Conservation (phyloP, 148 eudicot genomes). For the Nyssa sinensis region DNA sequence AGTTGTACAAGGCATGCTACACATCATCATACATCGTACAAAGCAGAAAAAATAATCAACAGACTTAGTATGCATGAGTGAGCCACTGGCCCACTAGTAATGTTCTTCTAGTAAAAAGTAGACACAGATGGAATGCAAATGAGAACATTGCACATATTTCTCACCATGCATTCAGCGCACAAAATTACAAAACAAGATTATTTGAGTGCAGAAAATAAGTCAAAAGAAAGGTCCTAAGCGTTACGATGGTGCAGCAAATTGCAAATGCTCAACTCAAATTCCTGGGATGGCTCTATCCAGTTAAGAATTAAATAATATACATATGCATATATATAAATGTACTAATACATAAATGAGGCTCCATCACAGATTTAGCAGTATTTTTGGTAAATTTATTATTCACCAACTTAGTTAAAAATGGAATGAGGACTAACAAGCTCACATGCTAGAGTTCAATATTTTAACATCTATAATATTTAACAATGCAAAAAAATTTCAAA, state of each 20-base stretch:
- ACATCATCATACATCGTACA: too few species aligned
- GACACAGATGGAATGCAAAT: too few species aligned
- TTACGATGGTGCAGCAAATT: not conserved
- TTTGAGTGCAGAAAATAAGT: not conserved
- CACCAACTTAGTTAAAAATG: not conserved
- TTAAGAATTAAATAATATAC: not conserved
- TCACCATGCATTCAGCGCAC: not conserved
- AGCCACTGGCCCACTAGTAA: too few species aligned
- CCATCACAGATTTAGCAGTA: not conserved
- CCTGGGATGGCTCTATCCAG: not conserved
- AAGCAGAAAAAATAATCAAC: too few species aligned
- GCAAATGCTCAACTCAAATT: not conserved
- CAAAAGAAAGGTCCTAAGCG: not conserved
- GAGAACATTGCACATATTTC: not conserved
- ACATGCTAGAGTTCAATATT: too few species aligned
- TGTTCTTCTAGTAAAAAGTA: too few species aligned
- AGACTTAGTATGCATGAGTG: too few species aligned
- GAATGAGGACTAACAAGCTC: not conserved
- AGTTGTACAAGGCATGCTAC: not conserved
- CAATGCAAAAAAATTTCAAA: too few species aligned
- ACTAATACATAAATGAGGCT: not conserved
- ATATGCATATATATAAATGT: not conserved
- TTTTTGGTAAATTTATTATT: not conserved
- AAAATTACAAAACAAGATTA: not conserved
- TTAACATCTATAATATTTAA: not conserved